Evolutionary conservation across 225 moss, liverwort and hornwort species (phyloP), one percentile per base, ranked within the genome.

Genomic region (Physcomitrellopsis africana): DNA sequence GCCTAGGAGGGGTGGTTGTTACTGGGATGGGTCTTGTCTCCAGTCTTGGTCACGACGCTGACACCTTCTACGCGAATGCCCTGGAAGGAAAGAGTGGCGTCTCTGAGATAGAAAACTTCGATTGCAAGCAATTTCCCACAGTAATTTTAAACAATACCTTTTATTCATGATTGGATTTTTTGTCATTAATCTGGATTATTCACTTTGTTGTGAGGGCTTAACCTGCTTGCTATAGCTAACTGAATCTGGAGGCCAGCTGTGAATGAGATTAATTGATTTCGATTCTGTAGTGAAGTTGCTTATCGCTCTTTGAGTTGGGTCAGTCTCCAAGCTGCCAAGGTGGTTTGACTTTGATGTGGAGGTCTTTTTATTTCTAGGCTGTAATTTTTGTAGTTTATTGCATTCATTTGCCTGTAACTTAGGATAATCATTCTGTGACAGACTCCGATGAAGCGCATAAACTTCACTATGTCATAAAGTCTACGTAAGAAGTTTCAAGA

Each of bases 1-100:
- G 88, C 81, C 79, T 26, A 88, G 95, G 73, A 84, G 93, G 93
- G 83, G 95, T 95, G 68, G 95, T 95, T 70, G 85, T 95, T 41
- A 95, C 95, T 52, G 95, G 95, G 51, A 95, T 95, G 95, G 95
- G 95, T 51, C 72, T 95, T 69, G 91, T 90, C 75, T 91, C 95
- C n/a, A 87, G 93, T 75, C 87, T 93, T 64, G 95, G 95, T 76
- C 93, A 90, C 70, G 86, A 95, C 43, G 81, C 89, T 5, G 82
- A 93, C 72, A 84, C 80, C 60, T 95, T 89, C 69, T 93, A 95
- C 76, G 85, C 88, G 46, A 95, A 91, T 76, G 89, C 92, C 61
- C 81, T 95, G 44, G 91, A 86, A 51, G 95, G 95, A 69, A 84
- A 85, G 72, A 93, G 90, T 84, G 95, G 95, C 27, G 75, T 95